Conservation (phyloP, 1,139 yeast species). For the Lodderomyces beijingensis region DNA sequence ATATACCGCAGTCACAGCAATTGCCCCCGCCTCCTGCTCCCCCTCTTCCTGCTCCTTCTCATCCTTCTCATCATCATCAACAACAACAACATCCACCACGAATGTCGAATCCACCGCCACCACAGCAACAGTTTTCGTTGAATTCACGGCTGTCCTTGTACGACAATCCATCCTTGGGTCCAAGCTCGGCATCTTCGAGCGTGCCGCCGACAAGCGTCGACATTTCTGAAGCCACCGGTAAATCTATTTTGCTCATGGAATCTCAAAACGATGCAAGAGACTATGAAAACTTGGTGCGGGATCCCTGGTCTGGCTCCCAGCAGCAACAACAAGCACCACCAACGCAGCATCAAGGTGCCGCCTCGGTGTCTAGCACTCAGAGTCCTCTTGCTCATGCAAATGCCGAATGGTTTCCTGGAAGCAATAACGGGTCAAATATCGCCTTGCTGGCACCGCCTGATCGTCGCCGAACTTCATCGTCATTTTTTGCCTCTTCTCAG, state of each 20-base stretch:
- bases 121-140: slow-evolving; percentile 13
- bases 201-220: background rate
- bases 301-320: slow-evolving; percentile 30
- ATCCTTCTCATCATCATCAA: slow-evolving; percentile 10
- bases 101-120: slow-evolving; percentile 14
- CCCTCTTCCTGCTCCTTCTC: no score
- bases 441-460: slow-evolving; percentile 7
- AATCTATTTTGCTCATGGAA: slow-evolving; percentile 53
- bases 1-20: slow-evolving; percentile 1
- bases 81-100: slow-evolving; percentile 8
- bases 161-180: background rate
- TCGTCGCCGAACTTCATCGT: slow-evolving; percentile 7
- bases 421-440: slow-evolving; percentile 2
- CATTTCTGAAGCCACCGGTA: slow-evolving; percentile 46
- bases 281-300: slow-evolving; percentile 48
- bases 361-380: background rate
- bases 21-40: no score
- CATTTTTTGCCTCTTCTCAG: slow-evolving; percentile 4
- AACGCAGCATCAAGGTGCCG: background rate
- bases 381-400: slow-evolving; percentile 1
- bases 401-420: background rate
- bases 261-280: slow-evolving; percentile 52
- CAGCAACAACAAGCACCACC: slow-evolving; percentile 11
- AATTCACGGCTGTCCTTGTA: slow-evolving; percentile 5
- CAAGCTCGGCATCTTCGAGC: background rate